A percentile compares a stretch with the other conserved stretches of the same genome.
Conservation (phyloP, 257 asterid genomes). For the Echium plantagineum region DNA sequence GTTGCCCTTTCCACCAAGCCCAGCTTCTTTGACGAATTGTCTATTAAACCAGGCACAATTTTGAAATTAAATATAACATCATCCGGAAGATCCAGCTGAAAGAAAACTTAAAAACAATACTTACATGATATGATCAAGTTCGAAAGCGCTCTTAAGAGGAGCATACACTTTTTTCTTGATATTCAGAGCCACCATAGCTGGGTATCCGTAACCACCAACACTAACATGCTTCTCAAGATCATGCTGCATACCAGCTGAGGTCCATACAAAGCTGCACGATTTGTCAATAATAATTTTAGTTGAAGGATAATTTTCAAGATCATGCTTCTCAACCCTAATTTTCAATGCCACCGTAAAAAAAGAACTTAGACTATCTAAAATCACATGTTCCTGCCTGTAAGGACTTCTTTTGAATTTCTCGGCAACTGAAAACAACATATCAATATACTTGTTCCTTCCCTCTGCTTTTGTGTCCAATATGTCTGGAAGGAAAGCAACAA, state of each 20-base stretch:
- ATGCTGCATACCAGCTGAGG: slow-evolving; percentile 81
- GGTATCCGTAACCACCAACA: slow-evolving; percentile 96
- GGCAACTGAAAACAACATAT: slow-evolving; percentile 59
- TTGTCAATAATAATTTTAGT: slow-evolving; percentile 1
- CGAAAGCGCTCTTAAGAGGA: slow-evolving; percentile 81
- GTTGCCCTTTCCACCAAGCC: slow-evolving; percentile 78
- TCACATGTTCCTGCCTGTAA: slow-evolving; percentile 48
- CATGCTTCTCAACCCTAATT: neutral
- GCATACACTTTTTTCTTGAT: slow-evolving; percentile 73
- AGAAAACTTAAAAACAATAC: slow-evolving; percentile 3
- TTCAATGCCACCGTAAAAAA: too few species aligned
- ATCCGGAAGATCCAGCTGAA: neutral
- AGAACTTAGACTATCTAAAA: slow-evolving; percentile 3
- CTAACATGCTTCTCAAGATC: slow-evolving; percentile 79
- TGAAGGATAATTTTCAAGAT: neutral
- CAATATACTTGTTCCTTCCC: slow-evolving; percentile 78
- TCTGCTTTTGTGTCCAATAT: slow-evolving; percentile 91
- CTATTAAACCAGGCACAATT: slow-evolving; percentile 23
- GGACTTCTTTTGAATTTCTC: slow-evolving; percentile 79
- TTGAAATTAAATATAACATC: neutral
- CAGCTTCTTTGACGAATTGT: slow-evolving; percentile 77
- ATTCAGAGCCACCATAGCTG: slow-evolving; percentile 82
- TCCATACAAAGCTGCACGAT: slow-evolving; percentile 76
- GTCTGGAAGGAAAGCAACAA: slow-evolving; percentile 84
- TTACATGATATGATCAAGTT: slow-evolving; percentile 57